Conservation (phyloP, 129 eudicot genomes). For the Artemisia tridentata region DNA sequence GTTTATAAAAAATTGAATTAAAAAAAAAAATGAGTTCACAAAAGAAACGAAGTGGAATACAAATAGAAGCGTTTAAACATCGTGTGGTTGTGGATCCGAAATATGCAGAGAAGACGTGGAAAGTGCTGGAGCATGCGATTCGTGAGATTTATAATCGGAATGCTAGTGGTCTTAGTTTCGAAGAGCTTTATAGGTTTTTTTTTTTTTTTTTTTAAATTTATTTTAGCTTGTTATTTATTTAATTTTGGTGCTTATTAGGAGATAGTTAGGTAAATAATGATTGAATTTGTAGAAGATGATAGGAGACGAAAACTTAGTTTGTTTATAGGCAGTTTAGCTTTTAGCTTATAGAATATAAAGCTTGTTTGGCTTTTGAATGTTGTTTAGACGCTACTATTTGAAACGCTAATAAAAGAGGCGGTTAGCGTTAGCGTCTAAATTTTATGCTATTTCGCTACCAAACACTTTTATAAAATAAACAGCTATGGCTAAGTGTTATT, state of each 20-base stretch:
- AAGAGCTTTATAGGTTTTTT: conserved; percentile 8
- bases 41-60: conserved; percentile 41
- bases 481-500: no score
- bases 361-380: no score
- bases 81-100: conserved; percentile 52
- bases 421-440: no score
- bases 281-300: no score
- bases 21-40: conserved; percentile 39
- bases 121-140: background rate
- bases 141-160: conserved; percentile 16
- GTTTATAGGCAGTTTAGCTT: no score
- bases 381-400: no score
- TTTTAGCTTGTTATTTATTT: background rate
- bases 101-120: conserved; percentile 42
- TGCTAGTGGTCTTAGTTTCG: conserved; percentile 10
- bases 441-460: no score
- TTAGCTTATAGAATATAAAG: no score
- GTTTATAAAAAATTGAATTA: background rate
- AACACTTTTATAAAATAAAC: no score
- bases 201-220: background rate
- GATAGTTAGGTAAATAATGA: no score
- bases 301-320: no score
- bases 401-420: no score
- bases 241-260: background rate
- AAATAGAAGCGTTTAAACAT: conserved; percentile 51